Evolutionary conservation across 73 alveolate genomes (phyloP), one percentile per base, ranked within the genome.

Genomic region (Paramecium bursaria): DNA sequence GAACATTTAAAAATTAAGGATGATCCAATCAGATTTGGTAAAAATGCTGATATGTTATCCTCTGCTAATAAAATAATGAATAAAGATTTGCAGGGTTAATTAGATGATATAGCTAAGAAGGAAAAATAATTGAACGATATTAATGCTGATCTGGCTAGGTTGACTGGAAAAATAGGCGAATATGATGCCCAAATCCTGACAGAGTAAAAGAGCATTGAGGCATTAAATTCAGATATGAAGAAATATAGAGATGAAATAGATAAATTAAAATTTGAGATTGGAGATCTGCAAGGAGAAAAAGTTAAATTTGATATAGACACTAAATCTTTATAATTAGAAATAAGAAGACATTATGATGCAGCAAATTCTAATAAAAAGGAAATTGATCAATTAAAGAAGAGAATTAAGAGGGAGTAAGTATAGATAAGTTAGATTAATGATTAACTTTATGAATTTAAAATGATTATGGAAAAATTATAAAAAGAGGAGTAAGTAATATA

Each of bases 21-120:
- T 44, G 96, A 91, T 35, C 98, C 98, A 1, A 74, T 52, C 23
- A 67, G 98, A 23, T 74, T 86, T 39, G 88, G 90, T 21, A 93
- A 93, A 50, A 77, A 82, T 35, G 93, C 95, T 31, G 93, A 91
- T 31, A 93, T 91, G 79, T 53, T 91, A n/a, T 73, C 88, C 48
- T 73, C 90, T 85, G 96, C 91, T 11, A 85, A 61, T 25, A 57
- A 79, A 57, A 88, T 61, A 23, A 87, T 87, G 93, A 44, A 42
- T 17, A 75, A 54, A 14, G 93, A 87, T 73, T 47, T 87, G 17
- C 86, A 91, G 27, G 91, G 80, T 39, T 87, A 91, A 9, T 50
- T 79, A 42, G 86, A 80, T 21, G 95, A 92, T 22, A 52, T 79
- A 15, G 91, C 86, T 27, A 76, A 86, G 50, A 77, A 76, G 42